Base-by-base conservation (phyloP, 176 grass and related monocot species). In the Triticum aestivum region DNA sequence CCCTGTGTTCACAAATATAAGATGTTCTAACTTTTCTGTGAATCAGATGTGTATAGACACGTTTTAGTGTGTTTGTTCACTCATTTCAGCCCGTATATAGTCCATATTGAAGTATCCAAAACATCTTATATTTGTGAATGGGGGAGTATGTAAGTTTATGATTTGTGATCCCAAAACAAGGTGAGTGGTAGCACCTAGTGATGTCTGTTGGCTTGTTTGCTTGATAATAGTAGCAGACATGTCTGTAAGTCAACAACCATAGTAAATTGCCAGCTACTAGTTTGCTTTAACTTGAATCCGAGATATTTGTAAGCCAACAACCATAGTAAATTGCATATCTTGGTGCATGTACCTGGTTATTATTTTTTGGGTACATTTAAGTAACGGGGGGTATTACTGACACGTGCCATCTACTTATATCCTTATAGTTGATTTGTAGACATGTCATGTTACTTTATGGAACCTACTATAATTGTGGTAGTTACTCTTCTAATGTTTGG, bases 401-500 rank as follows among this genome's bases (percentile, higher is more conserved):
- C 34, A 51, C 41, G 15, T 74, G 24, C 2, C 58, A 78, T 65
- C 79, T 33, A 59, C 68, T 58, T 51, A 65, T 69, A 23, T 58
- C 44, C 62, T 61, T 27, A 18, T 54, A 76, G 18, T 56, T 5
- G 42, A 9, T 47, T 20, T 37, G 42, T 67, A 26, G 41, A 61
- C 86, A 26, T 11, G 52, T 11, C 9, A 64, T 73, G 30, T 69
- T 62, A 33, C 80, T 73, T 18, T 21, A 34, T 71, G 11, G 23
- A 39, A 34, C 33, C 29, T 75, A 11, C 61, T 87, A 61, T 88
- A 56, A 66, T 75, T 15, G 9, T 80, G 32, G 37, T 77, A 63
- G 0, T 84, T 71, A 84, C 79, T 73, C 7, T 63, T 90, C 27
- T 44, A 39, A 26, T 81, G 39, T 92, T 84, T 89, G 29, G 75